phyloP scores from a whole-genome alignment of 2,329 filamentous ascomycete genomes.

The Hymenoscyphus repandus region DNA sequence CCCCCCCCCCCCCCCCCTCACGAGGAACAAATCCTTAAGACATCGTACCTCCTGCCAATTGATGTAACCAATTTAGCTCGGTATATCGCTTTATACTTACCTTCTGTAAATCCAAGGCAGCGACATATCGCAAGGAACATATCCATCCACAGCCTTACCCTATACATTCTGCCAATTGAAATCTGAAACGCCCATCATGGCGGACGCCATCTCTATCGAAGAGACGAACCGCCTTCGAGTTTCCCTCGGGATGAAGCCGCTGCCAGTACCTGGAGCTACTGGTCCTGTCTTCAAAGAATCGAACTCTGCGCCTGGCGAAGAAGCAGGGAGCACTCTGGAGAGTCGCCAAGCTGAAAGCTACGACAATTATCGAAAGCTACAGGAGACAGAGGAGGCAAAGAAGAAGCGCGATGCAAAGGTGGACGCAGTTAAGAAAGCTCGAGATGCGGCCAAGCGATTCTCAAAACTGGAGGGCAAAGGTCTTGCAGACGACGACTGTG shows the following conservation, averaged over 20 bases:
- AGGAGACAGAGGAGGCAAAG: conserved; percentile 71
- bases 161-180: not conserved
- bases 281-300: conserved; percentile 53
- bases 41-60: not conserved
- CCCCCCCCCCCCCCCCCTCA: too few species aligned
- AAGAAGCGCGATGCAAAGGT: conserved; percentile 72
- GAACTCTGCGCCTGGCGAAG: conserved; percentile 44
- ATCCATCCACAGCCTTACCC: not conserved
- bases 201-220: conserved; percentile 71
- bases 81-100: too few species aligned
- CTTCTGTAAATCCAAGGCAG: too few species aligned
- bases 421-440: conserved; percentile 80
- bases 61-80: not conserved
- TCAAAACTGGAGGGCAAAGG: conserved; percentile 75
- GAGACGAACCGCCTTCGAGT: conserved; percentile 90
- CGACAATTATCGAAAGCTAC: conserved; percentile 63
- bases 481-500: conserved; percentile 69
- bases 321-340: conserved; percentile 77
- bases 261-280: conserved; percentile 71
- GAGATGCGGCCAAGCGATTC: conserved; percentile 74
- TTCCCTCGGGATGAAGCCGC: conserved; percentile 82
- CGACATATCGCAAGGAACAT: too few species aligned
- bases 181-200: conserved; percentile 22
- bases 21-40: not conserved
- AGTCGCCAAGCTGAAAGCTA: conserved; percentile 67